Conservation (phyloP, 305 asterid species). For the Rubia balearica region DNA sequence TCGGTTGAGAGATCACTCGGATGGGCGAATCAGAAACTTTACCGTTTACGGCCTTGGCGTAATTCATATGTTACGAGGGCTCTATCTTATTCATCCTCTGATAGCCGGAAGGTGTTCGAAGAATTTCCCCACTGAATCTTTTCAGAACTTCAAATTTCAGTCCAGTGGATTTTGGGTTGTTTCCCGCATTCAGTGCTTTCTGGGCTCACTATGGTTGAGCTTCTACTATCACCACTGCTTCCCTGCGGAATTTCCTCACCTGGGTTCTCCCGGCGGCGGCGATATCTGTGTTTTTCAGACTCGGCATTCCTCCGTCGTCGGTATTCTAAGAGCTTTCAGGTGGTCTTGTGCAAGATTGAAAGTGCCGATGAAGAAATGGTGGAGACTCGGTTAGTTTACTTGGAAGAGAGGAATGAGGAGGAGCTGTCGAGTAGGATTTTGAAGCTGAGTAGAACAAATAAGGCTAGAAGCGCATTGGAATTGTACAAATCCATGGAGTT, state of each 20-base stretch:
- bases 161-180: neutral
- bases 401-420: slow-evolving; percentile 72
- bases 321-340: slow-evolving; percentile 14
- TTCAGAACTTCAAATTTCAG: neutral
- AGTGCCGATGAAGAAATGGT: slow-evolving; percentile 24
- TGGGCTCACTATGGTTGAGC: slow-evolving; percentile 31
- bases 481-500: slow-evolving; percentile 62
- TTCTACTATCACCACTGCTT: slow-evolving; percentile 21
- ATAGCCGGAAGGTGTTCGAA: slow-evolving; percentile 1
- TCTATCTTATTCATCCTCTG: neutral
- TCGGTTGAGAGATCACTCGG: no score
- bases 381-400: slow-evolving; percentile 39
- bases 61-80: neutral
- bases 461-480: slow-evolving; percentile 52
- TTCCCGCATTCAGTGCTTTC: neutral
- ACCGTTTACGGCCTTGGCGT: no score
- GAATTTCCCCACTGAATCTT: neutral
- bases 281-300: slow-evolving; percentile 17
- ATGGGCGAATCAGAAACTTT: no score
- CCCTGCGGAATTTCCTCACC: slow-evolving; percentile 15
- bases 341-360: slow-evolving; percentile 24
- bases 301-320: slow-evolving; percentile 10
- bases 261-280: slow-evolving; percentile 17
- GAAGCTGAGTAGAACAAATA: slow-evolving; percentile 72
- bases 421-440: slow-evolving; percentile 61